Evolutionary conservation across 2,329 filamentous ascomycete genomes (phyloP).

Genomic region (Coleophoma crateriformis): DNA sequence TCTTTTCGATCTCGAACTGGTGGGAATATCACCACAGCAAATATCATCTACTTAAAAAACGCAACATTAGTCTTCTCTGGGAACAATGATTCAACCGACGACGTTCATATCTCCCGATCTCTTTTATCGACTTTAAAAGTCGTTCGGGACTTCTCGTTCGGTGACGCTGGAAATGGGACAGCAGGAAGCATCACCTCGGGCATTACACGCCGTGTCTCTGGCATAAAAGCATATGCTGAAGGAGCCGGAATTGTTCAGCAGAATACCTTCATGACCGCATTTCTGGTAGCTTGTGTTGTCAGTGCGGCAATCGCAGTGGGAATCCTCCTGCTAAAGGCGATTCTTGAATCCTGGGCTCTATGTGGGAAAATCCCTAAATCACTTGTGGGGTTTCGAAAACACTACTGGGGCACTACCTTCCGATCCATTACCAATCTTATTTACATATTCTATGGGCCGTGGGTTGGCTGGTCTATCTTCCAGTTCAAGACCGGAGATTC

Average conservation of each 20-base stretch:
- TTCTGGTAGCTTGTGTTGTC: conserved; percentile 79
- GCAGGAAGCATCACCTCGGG: conserved; percentile 36
- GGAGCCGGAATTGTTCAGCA: conserved; percentile 74
- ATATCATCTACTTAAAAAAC: conserved; percentile 65
- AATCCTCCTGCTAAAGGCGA: conserved; percentile 81
- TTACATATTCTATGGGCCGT: conserved; percentile 82
- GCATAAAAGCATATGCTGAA: conserved; percentile 73
- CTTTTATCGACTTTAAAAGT: conserved; percentile 48
- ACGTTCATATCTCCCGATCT: conserved; percentile 26
- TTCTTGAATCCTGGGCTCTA: conserved; percentile 82
- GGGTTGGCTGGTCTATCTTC: conserved; percentile 89
- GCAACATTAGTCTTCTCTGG: conserved; percentile 66
- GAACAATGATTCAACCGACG: conserved; percentile 14
- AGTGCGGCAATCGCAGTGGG: conserved; percentile 75
- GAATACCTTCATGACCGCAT: conserved; percentile 90
- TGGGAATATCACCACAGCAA: conserved; percentile 74
- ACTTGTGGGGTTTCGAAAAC: conserved; percentile 77
- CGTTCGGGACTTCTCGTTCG: conserved; percentile 33
- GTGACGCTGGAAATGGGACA: conserved; percentile 46
- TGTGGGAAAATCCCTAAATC: conserved; percentile 78
- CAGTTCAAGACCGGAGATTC: conserved; percentile 89
- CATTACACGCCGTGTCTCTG: conserved; percentile 44
- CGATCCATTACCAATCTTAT: conserved; percentile 84
- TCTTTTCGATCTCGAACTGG: conserved; percentile 71
- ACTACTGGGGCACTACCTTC: conserved; percentile 87